Evolutionary conservation across 768 basidiomycete genomes (phyloP), one percentile per base, ranked within the genome.

Genomic region (Clitopilus passeckerianus): DNA sequence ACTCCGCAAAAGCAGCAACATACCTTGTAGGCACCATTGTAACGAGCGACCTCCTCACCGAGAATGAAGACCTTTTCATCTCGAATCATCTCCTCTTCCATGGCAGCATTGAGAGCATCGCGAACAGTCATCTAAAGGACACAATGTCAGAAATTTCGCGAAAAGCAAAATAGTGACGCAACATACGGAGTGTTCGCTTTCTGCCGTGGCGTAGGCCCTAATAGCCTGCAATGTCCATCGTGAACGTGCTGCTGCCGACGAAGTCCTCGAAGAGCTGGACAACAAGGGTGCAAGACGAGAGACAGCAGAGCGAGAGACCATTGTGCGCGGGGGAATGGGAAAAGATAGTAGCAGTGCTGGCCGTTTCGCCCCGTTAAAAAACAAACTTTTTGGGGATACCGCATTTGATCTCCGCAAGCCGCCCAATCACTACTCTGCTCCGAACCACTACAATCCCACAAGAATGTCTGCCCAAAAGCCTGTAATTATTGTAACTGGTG

Each of bases 51-150:
- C 72, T 99, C 97, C 76, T 99, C 97, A 60, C 97, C 97, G 62
- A 99, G 74, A 67, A 99, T 77, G 75, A 96, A 99, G 43, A 99
- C 97, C 34, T 79, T 89, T 72, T 95, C 91, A 74, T 99, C 97
- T 50, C 93, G 87, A 67, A 88, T 72, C 97, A 99, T 98, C 78
- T 99, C 97, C 77, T 99, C 97, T 78, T 98, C 97, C 92, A 99
- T 95, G 27, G 97, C 97, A 58, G 87, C 77, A 76, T 98, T 98
- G 64, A 99, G 88, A 46, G 97, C 97, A 58, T 99, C 97, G 70
- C 97, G 93, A 62, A 97, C 96, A 58, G 95, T 98, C 95, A 96
- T 93, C 93, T 95, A 33, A 55, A 22, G 27, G 46, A 23, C 53
- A 24, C 50, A 61, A 64, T 33, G 58, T 37, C 24, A 20, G 30